phyloP scores from a whole-genome alignment of 441 rosid species.

The Brassica hybrid region DNA sequence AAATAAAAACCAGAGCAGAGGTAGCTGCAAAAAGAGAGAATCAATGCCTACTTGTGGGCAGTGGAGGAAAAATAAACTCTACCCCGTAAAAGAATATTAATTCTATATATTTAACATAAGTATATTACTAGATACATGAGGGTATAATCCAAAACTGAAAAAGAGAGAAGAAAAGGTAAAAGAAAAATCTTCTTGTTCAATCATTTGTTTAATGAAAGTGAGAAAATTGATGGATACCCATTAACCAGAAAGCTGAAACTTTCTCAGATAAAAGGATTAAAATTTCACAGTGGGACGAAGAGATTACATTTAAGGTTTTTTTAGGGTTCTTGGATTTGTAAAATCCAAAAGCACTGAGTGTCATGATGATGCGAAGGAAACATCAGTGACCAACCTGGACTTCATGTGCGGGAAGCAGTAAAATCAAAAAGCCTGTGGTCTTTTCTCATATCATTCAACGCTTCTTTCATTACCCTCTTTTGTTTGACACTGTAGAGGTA shows the following conservation, averaged over 20 bases:
- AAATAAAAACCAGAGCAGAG: conserved; percentile 38
- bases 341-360: conserved; percentile 39
- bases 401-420: conserved; percentile 35
- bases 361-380: conserved; percentile 38
- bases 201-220: conserved; percentile 27
- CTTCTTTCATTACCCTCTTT: conserved; percentile 37
- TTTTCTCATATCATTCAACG: conserved; percentile 40
- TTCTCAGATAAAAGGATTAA: conserved; percentile 18
- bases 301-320: conserved; percentile 31
- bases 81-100: conserved; percentile 31
- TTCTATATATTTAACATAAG: conserved; percentile 19
- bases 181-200: conserved; percentile 30
- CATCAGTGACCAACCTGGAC: conserved; percentile 39
- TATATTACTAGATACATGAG: conserved; percentile 26
- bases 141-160: conserved; percentile 34
- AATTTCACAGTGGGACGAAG: conserved; percentile 28
- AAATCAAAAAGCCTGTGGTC: conserved; percentile 22
- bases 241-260: conserved; percentile 35
- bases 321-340: conserved; percentile 28
- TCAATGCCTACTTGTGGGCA: conserved; percentile 33
- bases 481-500: conserved; percentile 14
- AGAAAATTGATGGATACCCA: conserved; percentile 31
- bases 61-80: conserved; percentile 25
- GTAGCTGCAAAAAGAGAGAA: conserved; percentile 38
- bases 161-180: conserved; percentile 9